These are phyloP conservation scores for Penicillium atrosanguineum DNA, from an alignment of 495 filamentous ascomycete genomes.

Conservation along the genomic window DNA sequence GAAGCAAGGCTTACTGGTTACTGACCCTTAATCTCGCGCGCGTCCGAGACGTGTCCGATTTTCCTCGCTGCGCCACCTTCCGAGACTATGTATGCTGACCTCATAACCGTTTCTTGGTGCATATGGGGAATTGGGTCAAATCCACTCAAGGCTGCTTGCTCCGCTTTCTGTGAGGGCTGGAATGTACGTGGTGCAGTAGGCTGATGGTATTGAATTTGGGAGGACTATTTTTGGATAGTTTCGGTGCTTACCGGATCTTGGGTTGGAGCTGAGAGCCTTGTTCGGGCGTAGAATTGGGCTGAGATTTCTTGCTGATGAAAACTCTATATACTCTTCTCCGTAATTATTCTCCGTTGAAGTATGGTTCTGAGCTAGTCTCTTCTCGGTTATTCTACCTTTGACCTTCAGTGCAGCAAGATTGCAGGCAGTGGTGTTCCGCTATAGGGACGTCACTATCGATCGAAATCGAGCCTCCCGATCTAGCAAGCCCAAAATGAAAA, in stretches of 20 bases:
- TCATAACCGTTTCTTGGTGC: not conserved
- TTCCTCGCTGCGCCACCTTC: not conserved
- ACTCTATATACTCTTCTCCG: not conserved
- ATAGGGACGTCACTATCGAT: not conserved
- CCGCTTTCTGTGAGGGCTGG: not conserved
- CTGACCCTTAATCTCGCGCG: not conserved
- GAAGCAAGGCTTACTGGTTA: not conserved
- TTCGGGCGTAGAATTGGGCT: not conserved
- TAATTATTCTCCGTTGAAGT: not conserved
- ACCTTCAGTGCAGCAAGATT: not conserved
- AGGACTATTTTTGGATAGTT: not conserved
- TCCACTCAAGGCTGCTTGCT: not conserved
- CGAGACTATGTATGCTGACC: not conserved
- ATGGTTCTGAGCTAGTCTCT: not conserved
- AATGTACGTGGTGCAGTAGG: not conserved
- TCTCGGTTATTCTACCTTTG: not conserved
- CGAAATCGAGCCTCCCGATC: not conserved
- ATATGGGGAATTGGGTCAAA: too few species aligned
- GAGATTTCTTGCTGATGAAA: not conserved
- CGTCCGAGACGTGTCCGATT: not conserved
- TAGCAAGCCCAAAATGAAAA: not conserved
- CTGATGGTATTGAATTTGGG: not conserved
- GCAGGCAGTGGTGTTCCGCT: not conserved
- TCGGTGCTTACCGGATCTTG: not conserved
- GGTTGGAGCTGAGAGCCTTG: not conserved